Conservation (phyloP, 192 early-diverging fungal genomes). For the Linnemannia zychae region DNA sequence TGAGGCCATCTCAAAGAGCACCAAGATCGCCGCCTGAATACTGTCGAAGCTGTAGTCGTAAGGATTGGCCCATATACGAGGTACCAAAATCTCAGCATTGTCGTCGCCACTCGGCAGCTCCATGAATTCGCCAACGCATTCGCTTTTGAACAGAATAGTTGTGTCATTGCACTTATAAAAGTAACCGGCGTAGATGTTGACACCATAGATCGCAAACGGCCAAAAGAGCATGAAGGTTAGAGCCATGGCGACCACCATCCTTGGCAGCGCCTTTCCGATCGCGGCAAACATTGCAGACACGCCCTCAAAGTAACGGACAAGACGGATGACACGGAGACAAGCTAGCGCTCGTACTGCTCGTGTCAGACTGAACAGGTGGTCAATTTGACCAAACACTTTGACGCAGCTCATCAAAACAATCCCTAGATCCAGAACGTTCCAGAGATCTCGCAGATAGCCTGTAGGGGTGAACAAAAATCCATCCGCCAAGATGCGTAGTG, state of each 20-base stretch:
- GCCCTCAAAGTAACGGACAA: constrained; percentile 61
- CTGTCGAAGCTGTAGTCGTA: constrained; percentile 73
- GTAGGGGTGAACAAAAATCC: constrained; percentile 71
- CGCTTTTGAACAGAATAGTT: constrained; percentile 11
- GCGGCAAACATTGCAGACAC: constrained; percentile 66
- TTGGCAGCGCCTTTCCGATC: constrained; percentile 63
- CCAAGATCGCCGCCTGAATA: constrained; percentile 61
- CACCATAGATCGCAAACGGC: constrained; percentile 69
- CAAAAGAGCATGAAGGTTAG: constrained; percentile 65
- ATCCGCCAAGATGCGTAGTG: constrained; percentile 66
- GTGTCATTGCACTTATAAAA: constrained; percentile 65
- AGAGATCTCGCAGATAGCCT: constrained; percentile 66
- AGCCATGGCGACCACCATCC: constrained; percentile 66
- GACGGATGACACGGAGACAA: constrained; percentile 66
- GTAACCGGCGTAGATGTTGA: constrained; percentile 68
- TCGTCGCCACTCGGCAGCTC: constrained; percentile 25
- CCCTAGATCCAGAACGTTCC: constrained; percentile 70
- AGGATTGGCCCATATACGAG: constrained; percentile 70
- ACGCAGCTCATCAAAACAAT: constrained; percentile 66
- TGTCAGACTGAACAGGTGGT: constrained; percentile 54
- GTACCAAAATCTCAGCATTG: constrained; percentile 47
- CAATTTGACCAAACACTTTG: constrained; percentile 58
- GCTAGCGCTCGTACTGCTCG: constrained; percentile 67
- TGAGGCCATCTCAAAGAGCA: constrained; percentile 69
- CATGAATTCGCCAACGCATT: constrained; percentile 62